A percentile compares a stretch with the other conserved stretches of the same genome.
phyloP scores from a whole-genome alignment of 73 alveolate genomes.

The Urostyla sp. region DNA sequence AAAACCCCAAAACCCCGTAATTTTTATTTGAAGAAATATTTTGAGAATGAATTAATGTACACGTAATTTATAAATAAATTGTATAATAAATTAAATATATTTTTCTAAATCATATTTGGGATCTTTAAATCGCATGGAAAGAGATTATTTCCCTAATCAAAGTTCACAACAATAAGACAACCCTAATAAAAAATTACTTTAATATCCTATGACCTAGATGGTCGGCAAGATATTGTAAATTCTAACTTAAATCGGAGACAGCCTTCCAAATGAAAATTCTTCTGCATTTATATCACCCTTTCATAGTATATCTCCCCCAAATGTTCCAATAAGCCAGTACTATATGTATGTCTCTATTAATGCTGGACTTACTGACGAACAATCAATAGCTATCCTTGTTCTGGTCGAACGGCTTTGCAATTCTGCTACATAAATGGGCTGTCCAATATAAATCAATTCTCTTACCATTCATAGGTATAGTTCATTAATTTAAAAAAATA shows the following conservation, averaged over 20 bases:
- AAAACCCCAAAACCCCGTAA: too few relatives aligned
- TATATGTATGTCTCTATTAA: slow-evolving; percentile 34
- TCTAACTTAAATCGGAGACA: slow-evolving; percentile 32
- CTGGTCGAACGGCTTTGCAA: slow-evolving; percentile 13
- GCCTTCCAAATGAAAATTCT: not conserved
- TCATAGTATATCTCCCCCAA: slow-evolving; percentile 24
- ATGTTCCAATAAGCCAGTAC: slow-evolving; percentile 26
- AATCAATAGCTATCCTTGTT: slow-evolving; percentile 16
- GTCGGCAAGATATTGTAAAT: slow-evolving; percentile 36
- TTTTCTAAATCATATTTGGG: too few relatives aligned
- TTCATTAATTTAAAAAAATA: too few relatives aligned
- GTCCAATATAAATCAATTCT: slow-evolving; percentile 3
- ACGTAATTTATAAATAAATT: too few relatives aligned
- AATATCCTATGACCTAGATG: too few relatives aligned
- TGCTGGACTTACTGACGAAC: slow-evolving; percentile 41
- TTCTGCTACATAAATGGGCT: slow-evolving; percentile 9
- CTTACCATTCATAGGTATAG: slow-evolving; percentile 39
- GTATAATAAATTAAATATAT: too few relatives aligned
- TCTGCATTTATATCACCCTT: slow-evolving; percentile 2
- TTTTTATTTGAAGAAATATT: too few relatives aligned
- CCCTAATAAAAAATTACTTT: too few relatives aligned
- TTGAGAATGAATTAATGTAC: too few relatives aligned
- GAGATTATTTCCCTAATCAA: too few relatives aligned
- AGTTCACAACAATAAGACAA: too few relatives aligned
- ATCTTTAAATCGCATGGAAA: too few relatives aligned